Percentiles rank a stretch among this genome's conserved stretches.
These are phyloP conservation scores for Fraxinus greggii DNA, from an alignment of 305 asterid species.

Conservation along the genomic window DNA sequence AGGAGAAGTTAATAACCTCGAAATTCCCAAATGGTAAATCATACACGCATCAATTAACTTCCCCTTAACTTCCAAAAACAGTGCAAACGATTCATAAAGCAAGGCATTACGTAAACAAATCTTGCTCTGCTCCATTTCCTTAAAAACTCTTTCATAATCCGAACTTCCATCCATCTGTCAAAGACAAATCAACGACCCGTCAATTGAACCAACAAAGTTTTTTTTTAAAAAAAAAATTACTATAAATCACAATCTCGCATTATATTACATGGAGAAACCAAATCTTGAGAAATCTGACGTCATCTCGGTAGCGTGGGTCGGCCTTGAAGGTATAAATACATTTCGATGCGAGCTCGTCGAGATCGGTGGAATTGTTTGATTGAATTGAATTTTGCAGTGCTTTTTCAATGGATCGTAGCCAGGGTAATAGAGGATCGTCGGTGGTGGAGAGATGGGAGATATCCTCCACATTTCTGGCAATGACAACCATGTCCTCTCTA, in stretches of 20 bases:
- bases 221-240: slow-evolving; percentile 1
- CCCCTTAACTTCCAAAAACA: slow-evolving; percentile 77
- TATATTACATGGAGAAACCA: slow-evolving; percentile 80
- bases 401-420: slow-evolving; percentile 60
- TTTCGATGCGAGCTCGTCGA: slow-evolving; percentile 41
- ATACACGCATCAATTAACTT: slow-evolving; percentile 62
- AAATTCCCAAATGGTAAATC: slow-evolving; percentile 80
- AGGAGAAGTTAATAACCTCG: slow-evolving; percentile 51
- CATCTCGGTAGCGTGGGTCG: slow-evolving; percentile 64
- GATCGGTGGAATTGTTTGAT: slow-evolving; percentile 26
- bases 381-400: slow-evolving; percentile 32
- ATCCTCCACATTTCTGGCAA: slow-evolving; percentile 30
- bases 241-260: neutral
- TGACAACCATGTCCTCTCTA: slow-evolving; percentile 42
- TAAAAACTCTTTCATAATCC: slow-evolving; percentile 56
- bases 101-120: slow-evolving; percentile 59
- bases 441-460: slow-evolving; percentile 25
- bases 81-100: slow-evolving; percentile 70
- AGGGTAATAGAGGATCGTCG: slow-evolving; percentile 70
- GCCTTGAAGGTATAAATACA: slow-evolving; percentile 63
- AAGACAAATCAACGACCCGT: neutral
- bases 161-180: slow-evolving; percentile 79
- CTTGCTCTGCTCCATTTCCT: slow-evolving; percentile 59
- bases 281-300: slow-evolving; percentile 85
- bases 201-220: slow-evolving; percentile 4